Percentiles rank a stretch among this genome's conserved stretches.
These are phyloP conservation scores for Magnaporthales sp. DNA, from an alignment of 2,329 filamentous ascomycete species.

Conservation along the genomic window DNA sequence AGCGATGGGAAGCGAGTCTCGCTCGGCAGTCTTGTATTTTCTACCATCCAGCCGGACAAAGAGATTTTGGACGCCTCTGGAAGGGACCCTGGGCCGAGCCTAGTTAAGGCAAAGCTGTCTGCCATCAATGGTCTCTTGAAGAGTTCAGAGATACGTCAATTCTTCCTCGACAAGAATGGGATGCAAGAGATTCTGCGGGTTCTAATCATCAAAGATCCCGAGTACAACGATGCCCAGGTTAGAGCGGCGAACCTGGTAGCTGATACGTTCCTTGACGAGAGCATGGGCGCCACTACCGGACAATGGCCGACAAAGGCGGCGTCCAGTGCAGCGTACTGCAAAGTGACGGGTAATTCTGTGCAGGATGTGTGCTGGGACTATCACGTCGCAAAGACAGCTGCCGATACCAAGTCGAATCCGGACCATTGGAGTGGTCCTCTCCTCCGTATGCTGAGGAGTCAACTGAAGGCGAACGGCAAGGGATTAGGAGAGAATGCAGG, in stretches of 20 bases:
- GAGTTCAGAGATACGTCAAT: slow-evolving; percentile 37
- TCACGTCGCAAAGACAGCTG: slow-evolving; percentile 31
- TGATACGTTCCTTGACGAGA: slow-evolving; percentile 59
- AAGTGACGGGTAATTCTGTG: slow-evolving; percentile 14
- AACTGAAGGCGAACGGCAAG: slow-evolving; percentile 14
- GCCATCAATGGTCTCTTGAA: slow-evolving; percentile 50
- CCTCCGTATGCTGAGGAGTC: slow-evolving; percentile 19
- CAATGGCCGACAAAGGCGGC: slow-evolving; percentile 44
- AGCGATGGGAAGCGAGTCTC: slow-evolving; percentile 5
- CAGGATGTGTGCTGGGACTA: slow-evolving; percentile 46
- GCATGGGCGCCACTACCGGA: slow-evolving; percentile 49
- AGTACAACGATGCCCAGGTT: slow-evolving; percentile 41
- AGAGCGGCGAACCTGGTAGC: slow-evolving; percentile 50
- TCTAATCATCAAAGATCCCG: slow-evolving; percentile 29
- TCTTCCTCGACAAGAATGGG: slow-evolving; percentile 46
- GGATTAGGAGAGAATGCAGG: background rate
- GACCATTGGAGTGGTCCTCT: slow-evolving; percentile 33
- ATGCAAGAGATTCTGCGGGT: slow-evolving; percentile 46
- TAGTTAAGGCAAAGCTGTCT: slow-evolving; percentile 30
- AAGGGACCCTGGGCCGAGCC: slow-evolving; percentile 12
- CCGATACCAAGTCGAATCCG: slow-evolving; percentile 23
- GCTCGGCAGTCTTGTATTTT: slow-evolving; percentile 31
- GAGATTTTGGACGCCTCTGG: slow-evolving; percentile 3
- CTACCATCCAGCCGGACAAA: slow-evolving; percentile 21
- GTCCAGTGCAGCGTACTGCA: slow-evolving; percentile 26